phyloP scores from a whole-genome alignment of 2,329 filamentous ascomycete genomes.

The Calycina marina region DNA sequence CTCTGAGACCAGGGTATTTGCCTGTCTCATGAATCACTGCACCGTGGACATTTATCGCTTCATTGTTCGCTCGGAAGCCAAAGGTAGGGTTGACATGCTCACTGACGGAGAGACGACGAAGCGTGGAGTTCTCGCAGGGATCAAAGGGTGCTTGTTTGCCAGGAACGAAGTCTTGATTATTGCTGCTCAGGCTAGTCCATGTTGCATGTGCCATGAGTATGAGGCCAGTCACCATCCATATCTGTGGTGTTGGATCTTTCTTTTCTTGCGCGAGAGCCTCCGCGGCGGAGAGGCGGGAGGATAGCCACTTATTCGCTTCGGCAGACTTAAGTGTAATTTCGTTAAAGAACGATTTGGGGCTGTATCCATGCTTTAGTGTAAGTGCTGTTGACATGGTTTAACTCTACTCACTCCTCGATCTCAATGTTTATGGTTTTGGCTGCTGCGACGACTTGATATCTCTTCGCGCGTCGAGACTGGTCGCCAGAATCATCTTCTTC shows the following conservation, averaged over 20 bases:
- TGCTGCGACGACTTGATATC: constrained; percentile 14
- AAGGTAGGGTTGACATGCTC: constrained; percentile 11
- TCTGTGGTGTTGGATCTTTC: constrained; percentile 4
- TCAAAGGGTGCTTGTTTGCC: constrained; percentile 13
- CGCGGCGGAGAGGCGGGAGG: constrained; percentile 12
- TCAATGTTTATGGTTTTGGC: constrained; percentile 11
- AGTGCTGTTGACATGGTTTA: too few species aligned
- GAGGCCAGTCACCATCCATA: constrained; percentile 15
- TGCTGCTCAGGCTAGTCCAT: constrained; percentile 11
- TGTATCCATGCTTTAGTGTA: constrained; percentile 1
- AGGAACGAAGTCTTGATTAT: constrained; percentile 7
- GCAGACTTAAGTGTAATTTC: constrained; percentile 10
- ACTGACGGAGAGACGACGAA: constrained; percentile 11
- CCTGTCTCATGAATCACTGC: constrained; percentile 14
- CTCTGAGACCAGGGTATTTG: constrained; percentile 13
- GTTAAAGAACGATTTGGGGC: constrained; percentile 11
- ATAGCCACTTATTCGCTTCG: constrained; percentile 13
- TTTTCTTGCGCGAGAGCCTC: constrained; percentile 4
- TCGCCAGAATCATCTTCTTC: constrained; percentile 8
- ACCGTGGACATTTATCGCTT: constrained; percentile 7
- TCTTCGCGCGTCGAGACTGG: constrained; percentile 3
- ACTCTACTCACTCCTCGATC: constrained; percentile 11
- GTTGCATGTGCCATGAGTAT: constrained; percentile 17
- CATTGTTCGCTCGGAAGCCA: constrained; percentile 6
- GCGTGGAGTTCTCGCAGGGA: constrained; percentile 8